A percentile compares a stretch with the other conserved stretches of the same genome.
These are phyloP conservation scores for Chrysochromulina parva DNA, from an alignment of 78 protist genomes.

Conservation along the genomic window DNA sequence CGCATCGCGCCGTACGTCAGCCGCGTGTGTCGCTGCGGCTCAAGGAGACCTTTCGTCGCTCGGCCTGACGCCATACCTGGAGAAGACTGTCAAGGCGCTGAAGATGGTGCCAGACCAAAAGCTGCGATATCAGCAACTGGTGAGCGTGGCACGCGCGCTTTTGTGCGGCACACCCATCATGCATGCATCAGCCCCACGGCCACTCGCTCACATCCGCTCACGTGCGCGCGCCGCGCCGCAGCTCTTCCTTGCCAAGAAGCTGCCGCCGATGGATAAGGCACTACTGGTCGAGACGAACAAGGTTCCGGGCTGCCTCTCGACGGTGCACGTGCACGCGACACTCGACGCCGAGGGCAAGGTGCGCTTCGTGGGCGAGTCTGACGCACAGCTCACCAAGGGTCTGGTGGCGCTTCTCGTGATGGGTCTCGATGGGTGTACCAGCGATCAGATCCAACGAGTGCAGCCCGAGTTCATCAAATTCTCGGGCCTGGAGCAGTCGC, in stretches of 20 bases:
- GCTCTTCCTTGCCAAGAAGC: constrained; percentile 14
- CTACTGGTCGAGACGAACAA: neutral
- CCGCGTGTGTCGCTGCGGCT: too few relatives aligned
- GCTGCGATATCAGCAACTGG: constrained; percentile 21
- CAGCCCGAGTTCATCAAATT: neutral
- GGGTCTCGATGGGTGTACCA: neutral
- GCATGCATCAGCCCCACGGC: too few relatives aligned
- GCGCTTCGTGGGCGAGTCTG: neutral
- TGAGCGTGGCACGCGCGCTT: too few relatives aligned
- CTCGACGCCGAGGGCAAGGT: neutral
- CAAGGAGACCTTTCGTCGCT: too few relatives aligned
- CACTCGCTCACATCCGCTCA: too few relatives aligned
- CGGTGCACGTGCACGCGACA: neutral
- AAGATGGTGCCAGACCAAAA: constrained; percentile 23
- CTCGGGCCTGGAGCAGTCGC: neutral
- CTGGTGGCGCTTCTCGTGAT: neutral
- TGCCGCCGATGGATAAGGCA: neutral
- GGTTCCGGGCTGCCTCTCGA: constrained; percentile 23
- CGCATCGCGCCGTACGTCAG: too few relatives aligned
- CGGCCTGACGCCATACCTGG: neutral
- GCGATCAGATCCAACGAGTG: neutral
- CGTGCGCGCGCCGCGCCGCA: too few relatives aligned
- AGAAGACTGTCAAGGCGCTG: neutral
- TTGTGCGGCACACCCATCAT: too few relatives aligned
- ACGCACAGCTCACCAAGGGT: constrained; percentile 21